Base-by-base conservation (phyloP, 129 eudicot species). In the Solidago caesia region DNA sequence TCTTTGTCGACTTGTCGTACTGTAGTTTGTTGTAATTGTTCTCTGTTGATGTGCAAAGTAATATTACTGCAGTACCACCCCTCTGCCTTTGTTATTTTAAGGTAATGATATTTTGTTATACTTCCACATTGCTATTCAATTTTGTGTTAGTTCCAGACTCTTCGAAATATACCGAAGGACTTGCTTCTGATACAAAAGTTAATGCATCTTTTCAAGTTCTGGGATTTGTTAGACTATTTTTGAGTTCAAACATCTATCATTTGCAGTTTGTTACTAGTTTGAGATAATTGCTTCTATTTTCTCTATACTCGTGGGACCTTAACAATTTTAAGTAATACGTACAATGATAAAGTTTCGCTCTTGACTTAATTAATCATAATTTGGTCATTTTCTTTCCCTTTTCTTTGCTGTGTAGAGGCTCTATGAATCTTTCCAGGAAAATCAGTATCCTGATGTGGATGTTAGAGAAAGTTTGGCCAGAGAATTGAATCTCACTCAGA, bases 401-500 rank as follows among this genome's bases (percentile, higher is more conserved):
- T 68, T 21, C 21, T 21, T 21, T 21, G 21, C 51, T 80, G 81
- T 84, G 75, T 84, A 93, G 98, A 86, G 85, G 71, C 91, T 93
- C 45, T 46, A 68, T 45, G 84, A 83, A 83, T 70, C 80, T 67
- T 93, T 93, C 82, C 90, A 85, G 80, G 87, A 88, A 81, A 86
- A 86, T 72, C 89, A 86, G 52, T 90, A 83, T 61, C 98, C 98
- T 45, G 84, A 80, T 41, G 78, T 75, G 44, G 62, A 59, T 21
- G 78, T 15, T 43, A 90, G 73, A 84, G 92, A 88, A 15, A 90
- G 79, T 42, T 70, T 93, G 82, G 97, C 87, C 14, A 67, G 74
- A 69, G 98, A 90, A 73, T 75, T 88, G 52, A 85, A 91, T 44
- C 81, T 93, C 80, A 72, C 91, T 26, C 33, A 53, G 59, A 63